Base-by-base conservation (phyloP, 2,329 filamentous ascomycete genomes). In the Alternaria burnsii region DNA sequence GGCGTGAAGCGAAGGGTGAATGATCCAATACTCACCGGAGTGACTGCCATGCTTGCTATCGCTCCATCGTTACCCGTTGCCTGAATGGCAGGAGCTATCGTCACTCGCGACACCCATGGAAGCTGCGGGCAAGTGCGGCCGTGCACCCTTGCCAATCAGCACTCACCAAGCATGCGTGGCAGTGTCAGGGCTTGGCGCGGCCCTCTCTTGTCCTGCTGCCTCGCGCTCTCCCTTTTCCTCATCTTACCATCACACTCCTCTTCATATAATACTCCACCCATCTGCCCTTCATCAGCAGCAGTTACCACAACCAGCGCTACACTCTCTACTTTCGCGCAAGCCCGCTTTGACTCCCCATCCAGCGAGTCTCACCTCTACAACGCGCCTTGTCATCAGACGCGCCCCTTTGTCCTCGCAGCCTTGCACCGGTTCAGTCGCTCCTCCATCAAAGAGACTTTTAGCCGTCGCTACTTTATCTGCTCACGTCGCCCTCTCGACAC, bases 31-130 rank as follows among this genome's bases (percentile, higher is more conserved):
- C 70, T 59, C 65, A 80, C 79, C 75, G 79, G 78, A 74, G 79
- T 78, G 71, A 80, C 71, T 59, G 79, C 79, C 79, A 80, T 80
- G 63, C 62, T 73, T 73, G 70, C 68, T 73, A 70, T 63, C 72
- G 66, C 65, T 61, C 71, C 71, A 72, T 65, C 58, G 65, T 62
- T 50, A 60, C 53, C 63, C 53, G 60, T 48, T 59, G 59, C 54
- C 50, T 54, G 36, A 50, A 44, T 38, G 56, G 67, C 66, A 68
- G 59, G 63, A 69, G 70, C 71, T 65, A 58, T 69, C 66, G 66
- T 67, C 59, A 63, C 66, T 61, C 54, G 26, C 41, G n/a, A 41
- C 47, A 18, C 34, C 36, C 57, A 44, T 43, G 55, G 62, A 51
- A 61, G 63, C 62, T 68, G 52, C 61, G 51, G 68, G 64, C 67